Evolutionary conservation across 805 yeast species (phyloP).

Genomic region (Ogataea nakhonphanomensis): DNA sequence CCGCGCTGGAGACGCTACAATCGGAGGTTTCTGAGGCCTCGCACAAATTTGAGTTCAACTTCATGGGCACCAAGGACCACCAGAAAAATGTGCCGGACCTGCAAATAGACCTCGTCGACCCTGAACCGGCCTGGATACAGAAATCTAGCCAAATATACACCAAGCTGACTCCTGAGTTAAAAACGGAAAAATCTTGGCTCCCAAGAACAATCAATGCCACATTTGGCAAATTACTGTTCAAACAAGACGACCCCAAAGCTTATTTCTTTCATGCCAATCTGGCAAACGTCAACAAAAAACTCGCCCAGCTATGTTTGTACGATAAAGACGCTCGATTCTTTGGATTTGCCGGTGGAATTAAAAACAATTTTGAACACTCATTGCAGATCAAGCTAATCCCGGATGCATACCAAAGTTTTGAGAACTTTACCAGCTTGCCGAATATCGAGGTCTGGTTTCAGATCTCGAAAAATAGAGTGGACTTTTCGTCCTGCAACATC

Average conservation of each 20-base stretch:
- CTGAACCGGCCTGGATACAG: conserved; percentile 1
- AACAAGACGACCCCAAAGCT: conserved; percentile 8
- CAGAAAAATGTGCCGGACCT: not conserved
- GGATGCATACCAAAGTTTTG: conserved; percentile 27
- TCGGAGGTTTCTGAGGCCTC: conserved; percentile 22
- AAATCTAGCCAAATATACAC: conserved; percentile 9
- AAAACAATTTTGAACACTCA: conserved; percentile 27
- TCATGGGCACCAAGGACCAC: conserved; percentile 14
- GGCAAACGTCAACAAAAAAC: conserved; percentile 23
- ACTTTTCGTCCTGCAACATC: conserved; percentile 21
- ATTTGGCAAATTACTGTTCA: conserved; percentile 27
- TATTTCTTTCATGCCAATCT: conserved; percentile 27
- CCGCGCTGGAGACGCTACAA: conserved; percentile 19
- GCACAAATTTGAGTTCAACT: conserved; percentile 30
- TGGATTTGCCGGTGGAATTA: conserved; percentile 32
- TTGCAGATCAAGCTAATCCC: conserved; percentile 32
- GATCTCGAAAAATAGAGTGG: conserved; percentile 20
- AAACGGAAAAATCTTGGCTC: conserved; percentile 15
- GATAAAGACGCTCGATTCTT: conserved; percentile 26
- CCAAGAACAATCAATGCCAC: conserved; percentile 28
- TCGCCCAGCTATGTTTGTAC: conserved; percentile 22
- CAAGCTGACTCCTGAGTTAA: conserved; percentile 8
- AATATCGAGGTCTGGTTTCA: conserved; percentile 33
- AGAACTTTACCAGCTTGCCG: conserved; percentile 25
- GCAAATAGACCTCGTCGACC: not conserved